Evolutionary conservation across 257 asterid species (phyloP).

Genomic region (Ajuga chamaepitys): DNA sequence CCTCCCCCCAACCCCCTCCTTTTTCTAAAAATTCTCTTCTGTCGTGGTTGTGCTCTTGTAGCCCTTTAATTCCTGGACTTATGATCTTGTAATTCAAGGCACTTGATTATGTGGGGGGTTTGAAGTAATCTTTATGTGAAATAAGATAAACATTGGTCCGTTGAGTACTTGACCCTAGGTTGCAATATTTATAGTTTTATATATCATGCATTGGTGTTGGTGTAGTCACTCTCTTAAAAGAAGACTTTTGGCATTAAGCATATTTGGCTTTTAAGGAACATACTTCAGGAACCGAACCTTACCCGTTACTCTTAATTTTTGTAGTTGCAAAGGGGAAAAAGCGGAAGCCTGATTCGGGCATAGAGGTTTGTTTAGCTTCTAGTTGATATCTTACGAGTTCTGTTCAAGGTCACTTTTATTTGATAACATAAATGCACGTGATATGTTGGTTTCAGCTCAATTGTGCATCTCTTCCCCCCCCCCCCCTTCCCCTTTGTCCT

Average conservation of each 20-base stretch:
- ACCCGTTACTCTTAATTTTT: slow-evolving; percentile 16
- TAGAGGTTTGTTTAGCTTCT: slow-evolving; percentile 50
- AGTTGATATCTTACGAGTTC: background rate
- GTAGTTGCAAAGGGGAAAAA: slow-evolving; percentile 80
- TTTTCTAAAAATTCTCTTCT: background rate
- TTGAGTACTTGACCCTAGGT: slow-evolving; percentile 4
- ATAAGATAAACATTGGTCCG: background rate
- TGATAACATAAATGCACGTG: no score
- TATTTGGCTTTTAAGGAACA: background rate
- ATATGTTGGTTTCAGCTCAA: background rate
- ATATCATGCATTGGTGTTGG: background rate
- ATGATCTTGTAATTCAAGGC: background rate
- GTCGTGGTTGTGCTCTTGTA: background rate
- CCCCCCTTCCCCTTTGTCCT: no score
- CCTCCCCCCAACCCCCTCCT: no score
- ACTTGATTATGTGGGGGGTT: background rate
- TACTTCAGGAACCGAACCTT: background rate
- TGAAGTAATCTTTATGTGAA: background rate
- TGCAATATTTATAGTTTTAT: background rate
- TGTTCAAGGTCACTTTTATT: background rate
- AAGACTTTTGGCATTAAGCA: background rate
- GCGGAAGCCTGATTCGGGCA: slow-evolving; percentile 58
- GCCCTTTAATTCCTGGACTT: background rate
- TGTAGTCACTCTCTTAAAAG: slow-evolving; percentile 3
- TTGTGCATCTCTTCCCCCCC: background rate